Conservation (phyloP, 257 asterid genomes). For the Perilla frutescens region DNA sequence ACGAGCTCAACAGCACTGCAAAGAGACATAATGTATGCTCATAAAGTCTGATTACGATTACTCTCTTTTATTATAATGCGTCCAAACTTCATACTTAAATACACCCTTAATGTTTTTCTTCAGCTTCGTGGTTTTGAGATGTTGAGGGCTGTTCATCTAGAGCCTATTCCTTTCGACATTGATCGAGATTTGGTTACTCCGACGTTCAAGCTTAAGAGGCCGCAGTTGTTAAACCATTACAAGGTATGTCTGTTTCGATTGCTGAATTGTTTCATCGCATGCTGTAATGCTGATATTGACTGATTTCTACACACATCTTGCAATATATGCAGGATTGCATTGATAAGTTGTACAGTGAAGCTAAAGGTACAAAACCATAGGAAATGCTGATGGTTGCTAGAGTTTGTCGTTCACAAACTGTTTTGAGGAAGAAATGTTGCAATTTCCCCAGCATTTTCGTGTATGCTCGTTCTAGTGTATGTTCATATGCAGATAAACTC, state of each 20-base stretch:
- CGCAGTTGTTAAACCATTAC: conserved; percentile 72
- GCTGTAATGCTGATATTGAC: background rate
- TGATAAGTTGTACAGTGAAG: conserved; percentile 73
- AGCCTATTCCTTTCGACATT: conserved; percentile 76
- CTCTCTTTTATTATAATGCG: conserved; percentile 5
- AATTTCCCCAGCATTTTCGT: background rate
- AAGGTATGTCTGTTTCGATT: conserved; percentile 51
- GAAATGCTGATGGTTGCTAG: background rate
- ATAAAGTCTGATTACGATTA: background rate
- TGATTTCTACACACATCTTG: background rate
- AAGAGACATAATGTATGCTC: conserved; percentile 61
- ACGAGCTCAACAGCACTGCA: conserved; percentile 80
- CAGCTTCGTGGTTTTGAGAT: conserved; percentile 94
- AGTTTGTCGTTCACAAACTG: background rate
- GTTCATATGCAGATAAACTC: conserved; percentile 26
- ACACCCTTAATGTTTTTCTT: background rate
- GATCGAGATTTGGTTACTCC: conserved; percentile 86
- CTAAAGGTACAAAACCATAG: conserved; percentile 53
- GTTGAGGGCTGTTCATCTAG: conserved; percentile 73
- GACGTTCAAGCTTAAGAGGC: conserved; percentile 91
- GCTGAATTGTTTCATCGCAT: background rate
- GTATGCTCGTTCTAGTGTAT: conserved; percentile 9
- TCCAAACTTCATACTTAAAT: background rate
- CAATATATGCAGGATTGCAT: conserved; percentile 60
- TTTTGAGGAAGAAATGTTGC: background rate